Evolutionary conservation across 129 eudicot genomes (phyloP), one percentile per base, ranked within the genome.

Genomic region (Apium graveolens): DNA sequence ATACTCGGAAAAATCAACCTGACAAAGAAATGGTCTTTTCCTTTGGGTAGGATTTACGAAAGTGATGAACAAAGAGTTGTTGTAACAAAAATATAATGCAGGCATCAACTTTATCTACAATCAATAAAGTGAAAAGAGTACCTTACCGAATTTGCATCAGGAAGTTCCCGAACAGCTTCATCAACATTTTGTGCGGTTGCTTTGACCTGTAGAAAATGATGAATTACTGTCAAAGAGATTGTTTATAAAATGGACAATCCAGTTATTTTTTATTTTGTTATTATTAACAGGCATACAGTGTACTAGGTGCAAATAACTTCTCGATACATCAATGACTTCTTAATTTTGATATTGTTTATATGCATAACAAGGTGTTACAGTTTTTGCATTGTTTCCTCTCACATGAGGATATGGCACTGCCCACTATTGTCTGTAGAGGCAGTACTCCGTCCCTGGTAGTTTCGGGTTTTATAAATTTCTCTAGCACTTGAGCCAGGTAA

Each of bases 91-190:
- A 24, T n/a, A 0, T 78, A 70, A 20, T 51, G 35, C 26, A 53
- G 44, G 43, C 32, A 76, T 34, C n/a, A 65, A 42, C 72, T 46
- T 73, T 74, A 45, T 78, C 77, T 16, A 71, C 73, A 71, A 71
- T 43, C 76, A 81, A 74, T 70, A 79, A 70, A 57, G 83, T 76
- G 83, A 80, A 85, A 86, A 85, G 86, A 89, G 85, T 91, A 96
- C 97, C 99, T 92, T 96, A 96, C 99, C 97, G 35, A 89, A 90
- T 96, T 96, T 92, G 99, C 99, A 92, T 96, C 99, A 83, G 99
- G 99, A 84, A 96, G 99, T 85, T 95, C 99, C 76, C 97, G 85
- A 80, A 92, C 97, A 79, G 99, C 99, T 83, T 89, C 99, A 83
- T 92, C 82, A 70, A 96, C 97, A 85, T 96, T 92, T 85, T 87